A percentile compares a stretch with the other conserved stretches of the same genome.
phyloP scores from a whole-genome alignment of 192 early-diverging fungal genomes.

The Coemansia brasiliensis region DNA sequence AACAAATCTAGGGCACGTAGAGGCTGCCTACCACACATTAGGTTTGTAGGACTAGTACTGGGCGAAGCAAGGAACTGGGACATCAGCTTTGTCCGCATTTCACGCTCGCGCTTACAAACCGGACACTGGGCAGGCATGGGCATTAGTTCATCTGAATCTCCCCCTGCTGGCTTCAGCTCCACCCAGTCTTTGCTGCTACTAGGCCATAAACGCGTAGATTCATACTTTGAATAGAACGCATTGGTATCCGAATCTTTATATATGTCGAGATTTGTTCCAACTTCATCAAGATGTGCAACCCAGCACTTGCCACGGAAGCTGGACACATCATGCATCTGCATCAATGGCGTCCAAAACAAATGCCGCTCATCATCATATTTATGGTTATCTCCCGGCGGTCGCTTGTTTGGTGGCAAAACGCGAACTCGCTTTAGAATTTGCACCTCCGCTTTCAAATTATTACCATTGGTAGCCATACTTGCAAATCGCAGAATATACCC shows the following conservation, averaged over 20 bases:
- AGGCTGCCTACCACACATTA: slow-evolving; percentile 29
- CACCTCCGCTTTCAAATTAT: slow-evolving; percentile 20
- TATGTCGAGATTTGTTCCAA: slow-evolving; percentile 32
- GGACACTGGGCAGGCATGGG: slow-evolving; percentile 21
- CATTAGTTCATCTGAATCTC: slow-evolving; percentile 19
- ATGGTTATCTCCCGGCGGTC: slow-evolving; percentile 9
- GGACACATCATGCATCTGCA: slow-evolving; percentile 15
- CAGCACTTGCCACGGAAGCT: slow-evolving; percentile 60
- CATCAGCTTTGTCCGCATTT: slow-evolving; percentile 12
- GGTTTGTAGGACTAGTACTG: slow-evolving; percentile 11
- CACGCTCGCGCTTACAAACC: slow-evolving; percentile 38
- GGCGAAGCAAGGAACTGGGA: slow-evolving; percentile 19
- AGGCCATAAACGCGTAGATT: slow-evolving; percentile 22
- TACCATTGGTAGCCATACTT: neutral
- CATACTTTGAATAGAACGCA: slow-evolving; percentile 51
- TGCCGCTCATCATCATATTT: slow-evolving; percentile 53
- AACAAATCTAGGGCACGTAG: slow-evolving; percentile 67
- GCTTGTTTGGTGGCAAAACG: slow-evolving; percentile 17
- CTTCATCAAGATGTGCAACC: slow-evolving; percentile 52
- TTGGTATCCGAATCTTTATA: slow-evolving; percentile 56
- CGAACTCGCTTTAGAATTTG: slow-evolving; percentile 47
- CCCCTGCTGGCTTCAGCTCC: slow-evolving; percentile 18
- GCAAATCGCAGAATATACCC: slow-evolving; percentile 55
- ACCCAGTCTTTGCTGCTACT: slow-evolving; percentile 18
- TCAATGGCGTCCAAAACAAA: slow-evolving; percentile 48